Evolutionary conservation across 1,139 yeast species (phyloP), one percentile per base, ranked within the genome.

Genomic region (Meyerozyma athensensis): DNA sequence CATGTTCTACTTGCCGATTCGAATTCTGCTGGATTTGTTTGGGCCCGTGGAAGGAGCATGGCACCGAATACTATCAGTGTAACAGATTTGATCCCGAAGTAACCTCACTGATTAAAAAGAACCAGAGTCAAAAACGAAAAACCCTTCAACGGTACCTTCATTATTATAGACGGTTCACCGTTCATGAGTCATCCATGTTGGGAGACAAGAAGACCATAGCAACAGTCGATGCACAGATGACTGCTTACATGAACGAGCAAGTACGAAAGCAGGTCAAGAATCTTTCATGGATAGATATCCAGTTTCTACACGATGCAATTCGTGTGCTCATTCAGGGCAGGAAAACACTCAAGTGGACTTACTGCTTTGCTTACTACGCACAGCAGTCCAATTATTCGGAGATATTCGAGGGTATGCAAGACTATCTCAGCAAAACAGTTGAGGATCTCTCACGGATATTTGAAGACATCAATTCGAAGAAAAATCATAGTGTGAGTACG

Each of bases 11-110:
- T 44, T 92, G 99, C 58, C 57, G 59, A 9, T 63, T 77, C 54
- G 86, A 90, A 53, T 92, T 89, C 56, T 92, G 99, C 57, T 92
- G 99, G 99, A 80, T 89, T 36, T 92, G 99, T 58, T 59, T 78
- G 48, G 82, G 81, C 6, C 72, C 68, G 23, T 94, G 98, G 98
- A 52, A 56, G 1, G 63, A 63, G n/a, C 98, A 92, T 60, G 80
- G 79, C 1, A 68, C 71, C 26, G 65, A 72, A 36, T 80, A 64
- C 59, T 89, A 79, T 59, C 76, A 79, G 41, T 92, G 97, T 56
- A 77, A 76, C 42, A 62, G 79, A 41, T 84, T 66, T 54, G 70
- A 74, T 38, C 77, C 54, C 23, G 63, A 58, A 35, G 65, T 58
- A 23, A 58, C 46, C 36, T 56, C 64, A 49, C 52, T 58, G 49